These are phyloP conservation scores for Carex littledalei DNA, from an alignment of 176 grass and related monocot genomes.

Conservation along the genomic window DNA sequence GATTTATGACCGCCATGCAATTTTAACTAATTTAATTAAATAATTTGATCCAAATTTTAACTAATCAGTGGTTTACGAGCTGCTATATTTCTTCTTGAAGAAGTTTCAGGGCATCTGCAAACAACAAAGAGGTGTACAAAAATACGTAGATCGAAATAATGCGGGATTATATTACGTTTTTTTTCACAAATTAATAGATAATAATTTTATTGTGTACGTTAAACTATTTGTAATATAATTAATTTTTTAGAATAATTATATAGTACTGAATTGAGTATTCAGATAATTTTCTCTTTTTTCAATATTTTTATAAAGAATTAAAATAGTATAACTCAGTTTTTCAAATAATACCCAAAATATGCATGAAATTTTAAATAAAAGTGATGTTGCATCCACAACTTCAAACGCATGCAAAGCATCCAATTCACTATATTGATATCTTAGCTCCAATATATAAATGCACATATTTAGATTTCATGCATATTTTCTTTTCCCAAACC, in stretches of 20 bases:
- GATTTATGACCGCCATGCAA: not conserved
- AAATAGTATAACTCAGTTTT: not conserved
- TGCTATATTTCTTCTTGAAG: not conserved
- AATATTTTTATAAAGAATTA: not conserved
- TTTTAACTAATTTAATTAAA: no score
- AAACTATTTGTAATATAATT: not conserved
- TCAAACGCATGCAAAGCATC: not conserved
- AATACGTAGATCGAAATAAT: no score
- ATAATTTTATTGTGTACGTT: not conserved
- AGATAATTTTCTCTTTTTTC: not conserved
- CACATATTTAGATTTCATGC: no score
- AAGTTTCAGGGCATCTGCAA: not conserved
- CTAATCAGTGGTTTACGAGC: no score
- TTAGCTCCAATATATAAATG: not conserved
- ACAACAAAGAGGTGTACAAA: no score
- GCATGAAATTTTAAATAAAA: not conserved
- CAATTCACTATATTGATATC: not conserved
- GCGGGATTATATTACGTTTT: not conserved
- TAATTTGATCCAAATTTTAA: no score
- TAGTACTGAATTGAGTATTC: not conserved
- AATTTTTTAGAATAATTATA: not conserved
- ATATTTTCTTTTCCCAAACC: not conserved
- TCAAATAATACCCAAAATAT: not conserved
- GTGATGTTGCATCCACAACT: not conserved
- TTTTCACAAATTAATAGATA: not conserved